Percentiles rank a stretch among this genome's conserved stretches.
These are phyloP conservation scores for Aspergillus clavatus DNA, from an alignment of 2,329 filamentous ascomycete genomes.

Conservation along the genomic window DNA sequence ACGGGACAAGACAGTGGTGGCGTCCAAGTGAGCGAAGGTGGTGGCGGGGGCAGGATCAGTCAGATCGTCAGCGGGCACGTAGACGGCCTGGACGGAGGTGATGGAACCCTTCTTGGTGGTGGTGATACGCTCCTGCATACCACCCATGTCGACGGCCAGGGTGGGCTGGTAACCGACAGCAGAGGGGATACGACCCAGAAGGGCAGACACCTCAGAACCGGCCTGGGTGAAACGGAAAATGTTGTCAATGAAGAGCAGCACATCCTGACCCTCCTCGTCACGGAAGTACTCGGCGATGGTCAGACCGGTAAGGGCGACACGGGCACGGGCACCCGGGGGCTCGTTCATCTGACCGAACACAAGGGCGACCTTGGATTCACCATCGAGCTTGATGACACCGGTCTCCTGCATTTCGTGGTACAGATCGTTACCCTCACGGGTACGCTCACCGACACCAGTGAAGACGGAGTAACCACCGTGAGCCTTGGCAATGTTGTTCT, in stretches of 20 bases:
- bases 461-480: slow-evolving; percentile 99
- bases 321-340: slow-evolving; percentile 97
- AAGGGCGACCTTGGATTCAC: slow-evolving; percentile 98
- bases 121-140: slow-evolving; percentile 99
- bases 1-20: slow-evolving; percentile 99
- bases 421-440: slow-evolving; percentile 99
- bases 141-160: slow-evolving; percentile 97
- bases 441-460: slow-evolving; percentile 99
- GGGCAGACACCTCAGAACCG: slow-evolving; percentile 99
- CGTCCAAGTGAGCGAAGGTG: slow-evolving; percentile 99
- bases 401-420: slow-evolving; percentile 99
- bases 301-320: slow-evolving; percentile 94
- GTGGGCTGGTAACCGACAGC: slow-evolving; percentile 99
- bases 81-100: slow-evolving; percentile 99
- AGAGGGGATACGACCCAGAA: slow-evolving; percentile 99
- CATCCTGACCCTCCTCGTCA: slow-evolving; percentile 79
- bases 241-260: slow-evolving; percentile 99
- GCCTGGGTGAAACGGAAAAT: slow-evolving; percentile 99
- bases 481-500: slow-evolving; percentile 99
- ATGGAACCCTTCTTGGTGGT: slow-evolving; percentile 99
- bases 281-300: slow-evolving; percentile 70
- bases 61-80: slow-evolving; percentile 99
- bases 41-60: slow-evolving; percentile 99
- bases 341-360: slow-evolving; percentile 99
- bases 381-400: slow-evolving; percentile 97